Conservation (phyloP, 129 eudicot species). For the sunflower (Helianthus annuus) region DNA sequence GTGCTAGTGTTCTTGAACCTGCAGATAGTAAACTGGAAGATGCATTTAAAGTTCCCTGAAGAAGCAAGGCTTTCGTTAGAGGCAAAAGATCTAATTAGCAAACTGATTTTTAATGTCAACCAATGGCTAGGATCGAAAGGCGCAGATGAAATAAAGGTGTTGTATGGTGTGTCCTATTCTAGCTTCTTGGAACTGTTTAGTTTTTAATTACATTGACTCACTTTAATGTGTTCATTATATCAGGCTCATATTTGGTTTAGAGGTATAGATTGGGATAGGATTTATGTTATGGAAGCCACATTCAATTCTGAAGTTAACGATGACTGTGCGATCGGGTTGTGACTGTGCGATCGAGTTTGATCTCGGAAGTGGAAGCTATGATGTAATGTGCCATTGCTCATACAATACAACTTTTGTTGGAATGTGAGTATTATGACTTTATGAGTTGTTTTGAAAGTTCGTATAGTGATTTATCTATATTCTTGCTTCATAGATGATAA, state of each 20-base stretch:
- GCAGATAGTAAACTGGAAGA: slow-evolving; percentile 96
- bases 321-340: slow-evolving; percentile 99
- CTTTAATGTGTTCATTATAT: slow-evolving; percentile 26
- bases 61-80: slow-evolving; percentile 79
- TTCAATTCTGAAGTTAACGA: slow-evolving; percentile 92
- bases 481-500: neutral
- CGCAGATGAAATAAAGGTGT: slow-evolving; percentile 98
- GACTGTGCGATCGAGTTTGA: slow-evolving; percentile 88
- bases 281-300: slow-evolving; percentile 91
- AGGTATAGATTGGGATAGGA: slow-evolving; percentile 83
- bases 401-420: slow-evolving; percentile 94
- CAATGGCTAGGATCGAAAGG: slow-evolving; percentile 94
- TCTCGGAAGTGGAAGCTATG: slow-evolving; percentile 84
- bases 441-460: neutral
- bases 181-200: slow-evolving; percentile 31
- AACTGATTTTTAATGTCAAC: slow-evolving; percentile 78
- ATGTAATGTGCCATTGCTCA: slow-evolving; percentile 89
- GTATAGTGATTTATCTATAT: neutral
- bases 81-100: slow-evolving; percentile 91
- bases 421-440: slow-evolving; percentile 81
- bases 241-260: slow-evolving; percentile 92
- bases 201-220: slow-evolving; percentile 19
- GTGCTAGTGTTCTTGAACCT: slow-evolving; percentile 10
- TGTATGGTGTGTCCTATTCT: slow-evolving; percentile 62
- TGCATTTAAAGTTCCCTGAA: slow-evolving; percentile 93